phyloP scores from a whole-genome alignment of 495 filamentous ascomycete genomes.

The Thozetella sp. region DNA sequence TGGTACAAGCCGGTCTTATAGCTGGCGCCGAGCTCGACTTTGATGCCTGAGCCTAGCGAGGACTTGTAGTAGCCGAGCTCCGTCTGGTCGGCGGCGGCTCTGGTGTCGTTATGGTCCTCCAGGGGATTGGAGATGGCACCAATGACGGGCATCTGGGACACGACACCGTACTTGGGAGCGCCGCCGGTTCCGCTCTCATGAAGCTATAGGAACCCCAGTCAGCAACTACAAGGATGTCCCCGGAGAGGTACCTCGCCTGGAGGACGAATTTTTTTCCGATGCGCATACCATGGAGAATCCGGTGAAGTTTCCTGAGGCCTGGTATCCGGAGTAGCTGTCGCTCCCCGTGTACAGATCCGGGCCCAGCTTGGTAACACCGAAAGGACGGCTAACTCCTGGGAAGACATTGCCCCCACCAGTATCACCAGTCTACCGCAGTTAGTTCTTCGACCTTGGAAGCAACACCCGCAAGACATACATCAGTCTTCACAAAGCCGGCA shows the following conservation, averaged over 20 bases:
- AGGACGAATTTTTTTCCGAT: too few species aligned
- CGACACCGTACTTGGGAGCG: conserved; percentile 74
- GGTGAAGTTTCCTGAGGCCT: conserved; percentile 58
- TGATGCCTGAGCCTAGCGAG: conserved; percentile 50
- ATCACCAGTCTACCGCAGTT: conserved; percentile 29
- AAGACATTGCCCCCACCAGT: conserved; percentile 67
- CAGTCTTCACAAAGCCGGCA: not conserved
- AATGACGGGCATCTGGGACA: conserved; percentile 64
- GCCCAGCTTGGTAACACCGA: conserved; percentile 73
- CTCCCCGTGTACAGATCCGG: conserved; percentile 59
- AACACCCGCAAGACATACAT: not conserved
- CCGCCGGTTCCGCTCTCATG: conserved; percentile 78
- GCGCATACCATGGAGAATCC: conserved; percentile 67
- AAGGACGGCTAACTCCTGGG: conserved; percentile 65
- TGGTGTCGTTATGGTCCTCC: conserved; percentile 52
- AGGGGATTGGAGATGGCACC: conserved; percentile 59
- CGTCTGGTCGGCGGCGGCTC: conserved; percentile 51
- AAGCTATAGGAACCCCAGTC: conserved; percentile 32
- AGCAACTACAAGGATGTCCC: too few species aligned
- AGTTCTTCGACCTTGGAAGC: not conserved
- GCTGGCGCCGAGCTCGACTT: conserved; percentile 61
- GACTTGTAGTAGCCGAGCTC: conserved; percentile 69
- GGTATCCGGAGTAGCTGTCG: conserved; percentile 70
- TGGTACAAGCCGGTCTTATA: conserved; percentile 65
- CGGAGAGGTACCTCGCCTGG: too few species aligned